Evolutionary conservation across 805 yeast species (phyloP).

Genomic region (Millerago galiae): DNA sequence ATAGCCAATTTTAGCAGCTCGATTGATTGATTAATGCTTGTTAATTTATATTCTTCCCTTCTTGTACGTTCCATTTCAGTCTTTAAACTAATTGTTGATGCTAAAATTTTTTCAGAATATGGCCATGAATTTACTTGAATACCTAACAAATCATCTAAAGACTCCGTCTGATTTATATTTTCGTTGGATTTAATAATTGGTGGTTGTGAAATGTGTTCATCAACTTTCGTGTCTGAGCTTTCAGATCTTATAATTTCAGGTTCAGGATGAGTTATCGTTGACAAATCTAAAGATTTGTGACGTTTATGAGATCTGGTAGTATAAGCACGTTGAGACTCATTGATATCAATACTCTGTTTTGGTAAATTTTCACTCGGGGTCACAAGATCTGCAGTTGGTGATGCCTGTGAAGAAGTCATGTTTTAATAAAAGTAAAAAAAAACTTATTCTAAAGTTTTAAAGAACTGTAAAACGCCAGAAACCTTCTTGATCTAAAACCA

Average conservation of each 20-base stretch:
- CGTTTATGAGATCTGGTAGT: constrained; percentile 13
- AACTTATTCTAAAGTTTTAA: too few species aligned
- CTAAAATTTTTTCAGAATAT: constrained; percentile 31
- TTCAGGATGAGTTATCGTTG: constrained; percentile 1
- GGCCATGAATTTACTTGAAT: constrained; percentile 26
- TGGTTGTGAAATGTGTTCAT: not conserved
- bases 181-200: not conserved
- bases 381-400: not conserved
- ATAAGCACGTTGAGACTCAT: not conserved
- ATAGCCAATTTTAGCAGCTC: constrained; percentile 32
- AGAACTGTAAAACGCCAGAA: too few species aligned
- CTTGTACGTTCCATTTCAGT: constrained; percentile 36
- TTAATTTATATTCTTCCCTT: constrained; percentile 28
- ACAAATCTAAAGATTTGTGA: constrained; percentile 11
- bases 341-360: not conserved
- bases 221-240: not conserved
- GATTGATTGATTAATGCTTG: constrained; percentile 27
- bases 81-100: constrained; percentile 29
- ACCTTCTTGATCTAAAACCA: too few species aligned
- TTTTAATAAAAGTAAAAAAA: too few species aligned
- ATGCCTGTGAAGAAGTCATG: not conserved
- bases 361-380: not conserved
- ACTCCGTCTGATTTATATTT: not conserved
- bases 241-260: not conserved
- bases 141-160: constrained; percentile 5